Evolutionary conservation across 208 protist species (phyloP), one percentile per base, ranked within the genome.

Genomic region (Leishmania braziliensis): DNA sequence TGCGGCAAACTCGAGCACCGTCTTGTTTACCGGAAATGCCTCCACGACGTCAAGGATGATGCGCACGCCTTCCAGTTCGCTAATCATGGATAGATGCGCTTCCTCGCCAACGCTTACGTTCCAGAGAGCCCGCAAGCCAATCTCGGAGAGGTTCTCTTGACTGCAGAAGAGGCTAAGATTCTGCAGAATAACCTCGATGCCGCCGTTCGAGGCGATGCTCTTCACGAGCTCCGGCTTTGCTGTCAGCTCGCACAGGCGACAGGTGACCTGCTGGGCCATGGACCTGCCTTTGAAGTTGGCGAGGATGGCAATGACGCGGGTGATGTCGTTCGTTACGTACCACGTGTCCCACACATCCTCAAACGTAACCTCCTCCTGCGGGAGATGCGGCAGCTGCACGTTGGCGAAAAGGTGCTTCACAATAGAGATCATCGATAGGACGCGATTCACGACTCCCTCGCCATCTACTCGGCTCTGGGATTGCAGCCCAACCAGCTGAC

Each of bases 391-490:
- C 62, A 98, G 88, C 87, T 97, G 89, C 79, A 86, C 82, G 72
- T 97, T 97, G 33, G 92, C 94, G 79, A 98, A 98, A 29, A 97
- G 87, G 72, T 98, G 96, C 83, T 93, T 92, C 78, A 98, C 93
- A 72, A 98, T 95, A 26, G 91, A 86, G n/a, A 82, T 78, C 80
- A 98, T 90, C 20, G 89, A 89, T 51, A 98, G 81, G 14, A 95
- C 91, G 43, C 93, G 93, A 74, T 92, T 96, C 46, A 96, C 84
- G 33, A 98, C 78, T 46, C 96, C 94, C 75, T 95, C 93, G 26
- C 80, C 87, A 53, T 93, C 89, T 0, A 76, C 77, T 69, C 86
- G 81, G 63, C 90, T 85, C 85, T 98, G 96, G 33, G 91, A 93
- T 82, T 98, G 95, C 54, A 98, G 33, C 1, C 94, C 96, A 20